phyloP scores from a whole-genome alignment of 2,329 filamentous ascomycete species.

The Xylariaceae sp. region DNA sequence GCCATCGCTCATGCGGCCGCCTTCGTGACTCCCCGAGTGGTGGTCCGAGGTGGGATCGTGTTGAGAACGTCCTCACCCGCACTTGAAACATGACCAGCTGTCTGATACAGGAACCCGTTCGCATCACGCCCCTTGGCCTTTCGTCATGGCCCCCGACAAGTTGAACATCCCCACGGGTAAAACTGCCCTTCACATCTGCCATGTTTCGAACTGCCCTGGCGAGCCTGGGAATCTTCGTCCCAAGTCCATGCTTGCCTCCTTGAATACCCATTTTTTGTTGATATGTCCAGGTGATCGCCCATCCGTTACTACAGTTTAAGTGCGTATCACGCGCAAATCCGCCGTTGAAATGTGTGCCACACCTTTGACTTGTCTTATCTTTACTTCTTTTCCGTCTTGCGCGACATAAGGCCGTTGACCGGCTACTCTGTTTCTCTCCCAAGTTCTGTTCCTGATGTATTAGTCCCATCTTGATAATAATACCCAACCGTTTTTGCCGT shows the following conservation, averaged over 20 bases:
- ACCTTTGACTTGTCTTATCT: slow-evolving; percentile 3
- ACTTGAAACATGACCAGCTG: background rate
- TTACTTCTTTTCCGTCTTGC: slow-evolving; percentile 1
- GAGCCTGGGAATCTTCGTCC: too few relatives aligned
- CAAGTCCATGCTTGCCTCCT: background rate
- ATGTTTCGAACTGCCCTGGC: background rate
- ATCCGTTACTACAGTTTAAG: background rate
- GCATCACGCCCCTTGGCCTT: background rate
- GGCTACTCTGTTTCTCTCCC: background rate
- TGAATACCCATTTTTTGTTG: background rate
- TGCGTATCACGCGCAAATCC: slow-evolving; percentile 9
- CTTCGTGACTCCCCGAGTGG: background rate
- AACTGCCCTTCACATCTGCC: background rate
- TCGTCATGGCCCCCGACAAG: too few relatives aligned
- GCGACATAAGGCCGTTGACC: slow-evolving; percentile 3
- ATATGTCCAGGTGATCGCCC: slow-evolving; percentile 1
- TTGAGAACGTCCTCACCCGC: slow-evolving; percentile 5
- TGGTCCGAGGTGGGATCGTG: slow-evolving; percentile 5
- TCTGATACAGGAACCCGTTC: background rate
- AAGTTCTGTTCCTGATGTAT: background rate
- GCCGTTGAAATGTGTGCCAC: slow-evolving; percentile 5
- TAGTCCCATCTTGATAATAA: background rate
- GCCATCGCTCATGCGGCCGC: slow-evolving; percentile 2
- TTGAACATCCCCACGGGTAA: background rate
- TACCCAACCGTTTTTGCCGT: slow-evolving; percentile 6